Conservation (phyloP, 345 rosid species). For the Boechera retrofracta region DNA sequence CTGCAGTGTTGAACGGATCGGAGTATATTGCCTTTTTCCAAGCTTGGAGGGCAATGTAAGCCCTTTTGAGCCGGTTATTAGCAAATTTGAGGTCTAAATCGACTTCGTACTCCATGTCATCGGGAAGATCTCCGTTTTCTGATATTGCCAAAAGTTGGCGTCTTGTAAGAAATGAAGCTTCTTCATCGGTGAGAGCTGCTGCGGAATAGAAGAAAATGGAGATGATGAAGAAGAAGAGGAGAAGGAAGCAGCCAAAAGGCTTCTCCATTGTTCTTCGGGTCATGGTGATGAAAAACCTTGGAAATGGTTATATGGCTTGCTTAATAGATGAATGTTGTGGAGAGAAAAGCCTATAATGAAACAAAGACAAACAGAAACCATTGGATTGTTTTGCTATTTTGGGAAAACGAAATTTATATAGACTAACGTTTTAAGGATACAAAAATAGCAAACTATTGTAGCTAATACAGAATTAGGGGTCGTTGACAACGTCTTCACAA, state of each 20-base stretch:
- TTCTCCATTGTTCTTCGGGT: constrained; percentile 48
- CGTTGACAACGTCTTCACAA: constrained; percentile 31
- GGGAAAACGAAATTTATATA: constrained; percentile 22
- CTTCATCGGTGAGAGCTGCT: constrained; percentile 57
- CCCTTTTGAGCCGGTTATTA: constrained; percentile 61
- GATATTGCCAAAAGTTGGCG: constrained; percentile 69
- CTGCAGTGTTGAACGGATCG: constrained; percentile 67
- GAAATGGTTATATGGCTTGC: constrained; percentile 35
- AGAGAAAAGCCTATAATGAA: constrained; percentile 32
- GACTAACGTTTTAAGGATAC: constrained; percentile 2
- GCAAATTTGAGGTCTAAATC: constrained; percentile 48
- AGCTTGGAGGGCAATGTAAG: constrained; percentile 80
- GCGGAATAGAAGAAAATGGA: constrained; percentile 35
- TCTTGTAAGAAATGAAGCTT: constrained; percentile 60
- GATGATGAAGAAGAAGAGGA: constrained; percentile 40
- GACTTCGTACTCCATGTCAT: constrained; percentile 46
- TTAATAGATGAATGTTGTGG: constrained; percentile 38
- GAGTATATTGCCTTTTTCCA: constrained; percentile 80
- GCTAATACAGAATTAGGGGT: constrained; percentile 27
- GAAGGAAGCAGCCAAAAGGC: constrained; percentile 66
- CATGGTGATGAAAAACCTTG: constrained; percentile 46
- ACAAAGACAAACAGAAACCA: constrained; percentile 40
- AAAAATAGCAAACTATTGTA: constrained; percentile 37
- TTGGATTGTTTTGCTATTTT: constrained; percentile 26
- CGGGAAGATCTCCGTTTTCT: constrained; percentile 50